These are phyloP conservation scores for Lophiostoma macrostomum DNA, from an alignment of 495 filamentous ascomycete species.

Conservation along the genomic window DNA sequence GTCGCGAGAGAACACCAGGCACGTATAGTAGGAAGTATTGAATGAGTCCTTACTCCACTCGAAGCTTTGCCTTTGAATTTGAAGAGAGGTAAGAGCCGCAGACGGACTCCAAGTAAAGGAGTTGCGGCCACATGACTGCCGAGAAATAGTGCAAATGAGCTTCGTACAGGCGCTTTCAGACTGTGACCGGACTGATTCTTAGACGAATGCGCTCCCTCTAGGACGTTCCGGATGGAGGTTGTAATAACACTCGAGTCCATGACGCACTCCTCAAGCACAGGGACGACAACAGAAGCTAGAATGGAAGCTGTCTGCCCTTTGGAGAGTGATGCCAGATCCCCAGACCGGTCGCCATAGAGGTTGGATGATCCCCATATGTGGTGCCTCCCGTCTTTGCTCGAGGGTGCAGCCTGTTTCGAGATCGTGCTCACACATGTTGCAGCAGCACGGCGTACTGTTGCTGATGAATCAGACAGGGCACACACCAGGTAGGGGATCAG, in stretches of 20 bases:
- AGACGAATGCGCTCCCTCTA: conserved; percentile 49
- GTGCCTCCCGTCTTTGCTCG: background rate
- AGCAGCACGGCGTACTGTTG: conserved; percentile 70
- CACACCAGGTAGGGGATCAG: conserved; percentile 68
- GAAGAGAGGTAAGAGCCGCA: conserved; percentile 65
- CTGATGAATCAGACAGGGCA: conserved; percentile 69
- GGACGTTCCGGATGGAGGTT: conserved; percentile 53
- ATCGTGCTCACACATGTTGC: conserved; percentile 58
- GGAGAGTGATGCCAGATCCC: conserved; percentile 58
- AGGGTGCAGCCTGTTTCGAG: background rate
- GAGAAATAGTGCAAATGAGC: conserved; percentile 65
- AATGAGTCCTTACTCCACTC: conserved; percentile 60
- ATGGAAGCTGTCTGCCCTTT: conserved; percentile 56
- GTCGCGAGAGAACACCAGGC: conserved; percentile 57
- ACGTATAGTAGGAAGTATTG: conserved; percentile 66
- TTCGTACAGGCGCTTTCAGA: conserved; percentile 16
- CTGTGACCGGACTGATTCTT: conserved; percentile 5
- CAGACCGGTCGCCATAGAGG: conserved; percentile 55
- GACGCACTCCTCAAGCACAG: conserved; percentile 76
- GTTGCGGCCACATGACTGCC: conserved; percentile 66
- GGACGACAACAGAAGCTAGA: conserved; percentile 60
- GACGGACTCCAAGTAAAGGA: conserved; percentile 64
- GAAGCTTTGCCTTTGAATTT: conserved; percentile 68
- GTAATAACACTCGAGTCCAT: conserved; percentile 66
- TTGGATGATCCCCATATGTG: conserved; percentile 14